Evolutionary conservation across 208 protist species (phyloP).

Genomic region (Acanthamoeba royreba): DNA sequence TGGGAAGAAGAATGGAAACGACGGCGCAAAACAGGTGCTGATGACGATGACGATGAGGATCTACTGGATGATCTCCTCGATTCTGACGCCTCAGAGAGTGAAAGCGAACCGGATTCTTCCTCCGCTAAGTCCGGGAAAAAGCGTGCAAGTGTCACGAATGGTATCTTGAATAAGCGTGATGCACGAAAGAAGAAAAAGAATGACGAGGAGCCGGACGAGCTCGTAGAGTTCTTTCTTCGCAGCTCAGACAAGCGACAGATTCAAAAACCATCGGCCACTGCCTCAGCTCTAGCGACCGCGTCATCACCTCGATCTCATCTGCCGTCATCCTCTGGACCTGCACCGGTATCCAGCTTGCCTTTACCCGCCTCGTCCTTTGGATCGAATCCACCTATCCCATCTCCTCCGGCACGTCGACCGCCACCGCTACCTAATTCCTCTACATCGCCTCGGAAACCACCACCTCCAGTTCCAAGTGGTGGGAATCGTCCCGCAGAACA

Average conservation of each 20-base stretch:
- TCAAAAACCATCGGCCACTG: not conserved
- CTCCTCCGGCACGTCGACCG: not conserved
- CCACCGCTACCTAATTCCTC: not conserved
- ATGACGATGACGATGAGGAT: not conserved
- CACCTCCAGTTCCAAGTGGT: not conserved
- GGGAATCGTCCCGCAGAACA: not conserved
- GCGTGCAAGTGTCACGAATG: not conserved
- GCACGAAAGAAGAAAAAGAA: not conserved
- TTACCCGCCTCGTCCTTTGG: not conserved
- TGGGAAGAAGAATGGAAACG: not conserved
- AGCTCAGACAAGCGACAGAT: not conserved
- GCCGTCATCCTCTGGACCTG: not conserved
- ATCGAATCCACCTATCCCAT: not conserved
- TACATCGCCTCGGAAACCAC: not conserved
- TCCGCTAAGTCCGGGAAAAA: too few species aligned
- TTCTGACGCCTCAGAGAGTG: not conserved
- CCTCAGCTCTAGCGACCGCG: not conserved
- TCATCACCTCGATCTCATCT: not conserved
- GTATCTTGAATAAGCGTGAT: not conserved
- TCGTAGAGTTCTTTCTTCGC: slow-evolving; percentile 34
- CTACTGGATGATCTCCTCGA: not conserved
- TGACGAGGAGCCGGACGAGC: slow-evolving; percentile 20
- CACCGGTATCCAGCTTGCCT: not conserved
- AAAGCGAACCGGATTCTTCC: too few species aligned
- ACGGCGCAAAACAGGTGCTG: not conserved